Base-by-base conservation (phyloP, 2,329 filamentous ascomycete genomes). In the Boeremia exigua region DNA sequence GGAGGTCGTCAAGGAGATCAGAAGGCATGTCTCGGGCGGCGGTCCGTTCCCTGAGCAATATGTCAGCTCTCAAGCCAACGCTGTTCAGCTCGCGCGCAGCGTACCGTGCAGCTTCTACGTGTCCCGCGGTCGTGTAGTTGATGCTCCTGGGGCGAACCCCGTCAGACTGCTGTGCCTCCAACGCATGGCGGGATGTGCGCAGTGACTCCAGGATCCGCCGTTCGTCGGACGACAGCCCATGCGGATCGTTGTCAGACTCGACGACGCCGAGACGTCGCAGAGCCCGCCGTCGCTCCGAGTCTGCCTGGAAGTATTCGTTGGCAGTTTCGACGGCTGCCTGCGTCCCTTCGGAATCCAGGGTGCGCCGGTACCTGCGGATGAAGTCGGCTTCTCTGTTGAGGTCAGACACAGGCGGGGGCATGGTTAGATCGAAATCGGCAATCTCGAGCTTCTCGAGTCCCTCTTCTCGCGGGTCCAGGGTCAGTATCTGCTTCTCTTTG, bases 401-500 rank as follows among this genome's bases (percentile, higher is more conserved):
- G 50, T 84, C 81, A 46, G 84, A 74, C 33, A 84, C 76, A 51
- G 74, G 60, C 44, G 68, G 63, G 28, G 55, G 63, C 25, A 75
- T 46, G n/a, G 62, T 68, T 39, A 70, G 25, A 30, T 75, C 70
- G 39, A 72, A 80, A 52, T 88, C 85, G 7, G 83, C 80, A 11
- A 88, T 80, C 39, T 80, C 77, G 15, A 88, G 70, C 55, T 83
- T 82, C 50, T 86, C 80, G 45, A 86, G 82, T 3, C 81, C 81
- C 25, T 83, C 81, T 28, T 79, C 77, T 48, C 85, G 81, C 12
- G 80, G 79, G 62, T 87, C 84, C 37, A 94, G 80, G 27, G 84
- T 78, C 28, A 95, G 79, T 29, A 89, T 82, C 70, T 95, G 91
- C 40, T 88, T 86, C 47, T 85, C 82, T 42, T 83, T 79, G 59